phyloP scores from a whole-genome alignment of 768 basidiomycete species.

The Panaeolus cyanescens region DNA sequence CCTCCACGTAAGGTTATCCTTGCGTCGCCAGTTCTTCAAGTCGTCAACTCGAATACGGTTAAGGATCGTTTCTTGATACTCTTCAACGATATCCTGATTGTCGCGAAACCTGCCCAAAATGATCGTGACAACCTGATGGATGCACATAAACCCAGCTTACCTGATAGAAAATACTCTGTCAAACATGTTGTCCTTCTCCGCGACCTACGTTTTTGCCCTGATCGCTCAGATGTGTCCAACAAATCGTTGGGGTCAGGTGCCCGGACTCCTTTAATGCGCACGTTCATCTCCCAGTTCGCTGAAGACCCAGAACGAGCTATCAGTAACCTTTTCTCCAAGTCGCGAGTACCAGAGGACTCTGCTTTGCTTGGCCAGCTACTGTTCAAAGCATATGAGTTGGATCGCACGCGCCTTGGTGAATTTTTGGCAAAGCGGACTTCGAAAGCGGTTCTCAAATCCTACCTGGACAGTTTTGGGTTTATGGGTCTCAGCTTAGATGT shows the following conservation, averaged over 20 bases:
- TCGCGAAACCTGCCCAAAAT: conserved; percentile 85
- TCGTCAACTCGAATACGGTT: conserved; percentile 90
- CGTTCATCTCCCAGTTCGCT: conserved; percentile 80
- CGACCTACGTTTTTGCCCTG: conserved; percentile 67
- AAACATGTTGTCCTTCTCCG: conserved; percentile 86
- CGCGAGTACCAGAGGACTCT: conserved; percentile 64
- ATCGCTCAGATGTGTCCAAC: conserved; percentile 60
- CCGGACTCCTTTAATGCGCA: conserved; percentile 64
- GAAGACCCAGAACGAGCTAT: conserved; percentile 83
- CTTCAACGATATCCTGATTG: conserved; percentile 93
- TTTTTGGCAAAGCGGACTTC: conserved; percentile 78
- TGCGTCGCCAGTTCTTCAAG: conserved; percentile 87
- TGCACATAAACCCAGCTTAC: conserved; percentile 49
- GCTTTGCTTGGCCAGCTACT: conserved; percentile 72
- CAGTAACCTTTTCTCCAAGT: conserved; percentile 63
- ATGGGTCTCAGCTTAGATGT: conserved; percentile 82
- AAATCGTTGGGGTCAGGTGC: conserved; percentile 42
- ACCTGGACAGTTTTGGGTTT: conserved; percentile 88
- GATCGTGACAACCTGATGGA: conserved; percentile 68
- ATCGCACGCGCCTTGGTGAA: conserved; percentile 80
- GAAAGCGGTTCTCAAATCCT: conserved; percentile 77
- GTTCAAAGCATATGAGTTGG: conserved; percentile 83
- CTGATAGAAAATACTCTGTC: conserved; percentile 82
- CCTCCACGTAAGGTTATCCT: conserved; percentile 86
- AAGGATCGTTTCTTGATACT: conserved; percentile 96